Percentiles rank a stretch among this genome's conserved stretches.
phyloP scores from a whole-genome alignment of 768 basidiomycete species.

The Mycena vulgaris region DNA sequence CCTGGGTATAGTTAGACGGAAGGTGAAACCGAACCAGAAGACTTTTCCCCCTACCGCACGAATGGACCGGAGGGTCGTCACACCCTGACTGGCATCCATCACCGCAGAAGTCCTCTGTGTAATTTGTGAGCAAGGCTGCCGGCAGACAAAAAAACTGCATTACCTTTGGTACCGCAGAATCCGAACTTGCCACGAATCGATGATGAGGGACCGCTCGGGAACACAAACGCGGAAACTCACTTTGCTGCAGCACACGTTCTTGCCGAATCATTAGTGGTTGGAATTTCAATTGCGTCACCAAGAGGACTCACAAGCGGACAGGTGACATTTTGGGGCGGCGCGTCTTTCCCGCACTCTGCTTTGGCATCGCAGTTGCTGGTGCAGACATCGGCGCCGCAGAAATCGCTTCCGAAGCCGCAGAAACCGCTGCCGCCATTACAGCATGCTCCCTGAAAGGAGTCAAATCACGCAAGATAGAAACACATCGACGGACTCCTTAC shows the following conservation, averaged over 20 bases:
- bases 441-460: constrained; percentile 9
- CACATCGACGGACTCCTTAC: background rate
- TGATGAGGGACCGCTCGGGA: background rate
- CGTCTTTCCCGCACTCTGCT: constrained; percentile 17
- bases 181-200: constrained; percentile 8
- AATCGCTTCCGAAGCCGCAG: constrained; percentile 10
- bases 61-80: background rate
- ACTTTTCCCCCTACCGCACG: background rate
- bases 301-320: constrained; percentile 14
- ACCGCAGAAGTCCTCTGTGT: constrained; percentile 16
- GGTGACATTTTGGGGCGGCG: constrained; percentile 1
- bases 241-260: constrained; percentile 23
- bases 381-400: constrained; percentile 15
- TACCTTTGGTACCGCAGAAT: constrained; percentile 24
- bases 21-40: background rate
- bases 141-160: background rate
- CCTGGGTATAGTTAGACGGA: background rate
- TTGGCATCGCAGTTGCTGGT: constrained; percentile 22
- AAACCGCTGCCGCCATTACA: constrained; percentile 19
- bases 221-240: background rate
- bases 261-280: background rate
- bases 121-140: background rate
- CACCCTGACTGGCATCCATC: background rate
- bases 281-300: background rate
- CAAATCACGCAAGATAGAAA: background rate